Evolutionary conservation across 352 stramenopile genomes (phyloP).

Genomic region (Plasmopara halstedii): DNA sequence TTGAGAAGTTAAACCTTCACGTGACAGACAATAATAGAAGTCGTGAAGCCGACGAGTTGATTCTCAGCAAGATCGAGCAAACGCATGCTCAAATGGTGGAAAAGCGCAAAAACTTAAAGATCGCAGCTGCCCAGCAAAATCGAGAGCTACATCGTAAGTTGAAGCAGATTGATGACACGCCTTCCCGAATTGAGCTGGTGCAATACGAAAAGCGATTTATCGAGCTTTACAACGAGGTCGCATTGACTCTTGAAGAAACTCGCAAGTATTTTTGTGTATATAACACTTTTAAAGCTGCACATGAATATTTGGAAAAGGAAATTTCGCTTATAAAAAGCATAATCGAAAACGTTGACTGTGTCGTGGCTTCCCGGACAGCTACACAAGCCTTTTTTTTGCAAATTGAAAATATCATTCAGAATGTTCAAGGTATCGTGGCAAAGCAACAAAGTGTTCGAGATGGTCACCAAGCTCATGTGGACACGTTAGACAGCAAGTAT

Average conservation of each 20-base stretch:
- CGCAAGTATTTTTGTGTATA: slow-evolving; percentile 85
- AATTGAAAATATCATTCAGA: slow-evolving; percentile 58
- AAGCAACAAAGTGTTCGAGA: slow-evolving; percentile 50
- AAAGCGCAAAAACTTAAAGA: slow-evolving; percentile 65
- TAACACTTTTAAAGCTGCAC: slow-evolving; percentile 78
- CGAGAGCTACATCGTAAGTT: slow-evolving; percentile 46
- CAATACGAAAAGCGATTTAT: slow-evolving; percentile 88
- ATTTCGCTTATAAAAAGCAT: slow-evolving; percentile 84
- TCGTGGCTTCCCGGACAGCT: slow-evolving; percentile 55
- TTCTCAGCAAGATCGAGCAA: slow-evolving; percentile 50
- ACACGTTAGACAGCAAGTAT: slow-evolving; percentile 70
- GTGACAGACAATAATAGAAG: slow-evolving; percentile 22
- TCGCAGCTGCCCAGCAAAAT: slow-evolving; percentile 47
- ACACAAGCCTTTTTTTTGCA: slow-evolving; percentile 74
- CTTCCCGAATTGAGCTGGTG: slow-evolving; percentile 76
- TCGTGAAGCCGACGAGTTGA: slow-evolving; percentile 38
- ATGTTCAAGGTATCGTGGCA: slow-evolving; percentile 36
- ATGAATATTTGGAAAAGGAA: slow-evolving; percentile 81
- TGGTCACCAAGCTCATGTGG: slow-evolving; percentile 33
- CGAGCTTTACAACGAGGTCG: slow-evolving; percentile 85
- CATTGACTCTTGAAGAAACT: slow-evolving; percentile 84
- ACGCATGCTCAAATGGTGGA: slow-evolving; percentile 56
- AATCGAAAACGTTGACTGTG: slow-evolving; percentile 72
- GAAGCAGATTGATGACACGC: slow-evolving; percentile 80
- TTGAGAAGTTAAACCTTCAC: slow-evolving; percentile 38